Conservation (phyloP, 2,329 filamentous ascomycete species). For the Phyllosticta citriasiana region DNA sequence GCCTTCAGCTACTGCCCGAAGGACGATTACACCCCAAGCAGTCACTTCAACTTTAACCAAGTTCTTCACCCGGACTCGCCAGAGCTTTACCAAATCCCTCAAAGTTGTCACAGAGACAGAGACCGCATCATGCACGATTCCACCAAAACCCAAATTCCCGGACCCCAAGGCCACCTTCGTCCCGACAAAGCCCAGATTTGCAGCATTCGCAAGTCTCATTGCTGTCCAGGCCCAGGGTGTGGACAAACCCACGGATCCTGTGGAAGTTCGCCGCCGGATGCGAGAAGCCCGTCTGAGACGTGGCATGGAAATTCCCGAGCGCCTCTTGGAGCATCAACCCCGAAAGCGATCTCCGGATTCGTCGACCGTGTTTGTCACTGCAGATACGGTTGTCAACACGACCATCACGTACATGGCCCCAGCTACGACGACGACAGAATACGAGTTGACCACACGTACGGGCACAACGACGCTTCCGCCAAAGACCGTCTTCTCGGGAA, state of each 20-base stretch:
- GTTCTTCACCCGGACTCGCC: conserved; percentile 14
- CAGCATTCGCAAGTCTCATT: conserved; percentile 8
- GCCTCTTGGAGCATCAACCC: conserved; percentile 14
- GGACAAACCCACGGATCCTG: conserved; percentile 3
- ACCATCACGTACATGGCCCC: conserved; percentile 22
- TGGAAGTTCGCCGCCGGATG: conserved; percentile 24
- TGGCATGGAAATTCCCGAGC: conserved; percentile 14
- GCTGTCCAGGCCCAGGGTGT: not conserved
- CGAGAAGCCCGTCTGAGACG: conserved; percentile 25
- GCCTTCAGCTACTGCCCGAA: conserved; percentile 24
- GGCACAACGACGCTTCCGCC: conserved; percentile 24
- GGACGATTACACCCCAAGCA: conserved; percentile 22
- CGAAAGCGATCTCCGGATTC: conserved; percentile 27
- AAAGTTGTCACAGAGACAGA: conserved; percentile 24
- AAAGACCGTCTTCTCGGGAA: conserved; percentile 26
- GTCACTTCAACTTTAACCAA: conserved; percentile 21
- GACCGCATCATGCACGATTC: conserved; percentile 28
- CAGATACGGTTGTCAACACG: conserved; percentile 18
- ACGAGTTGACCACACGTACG: conserved; percentile 17
- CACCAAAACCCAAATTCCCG: conserved; percentile 18
- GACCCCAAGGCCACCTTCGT: conserved; percentile 28
- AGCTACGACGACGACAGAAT: conserved; percentile 21
- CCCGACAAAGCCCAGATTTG: conserved; percentile 24
- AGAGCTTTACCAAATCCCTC: conserved; percentile 18
- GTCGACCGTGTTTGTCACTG: conserved; percentile 25